Evolutionary conservation across 2,329 filamentous ascomycete genomes (phyloP).

Genomic region (Purpureocillium lavendulum): DNA sequence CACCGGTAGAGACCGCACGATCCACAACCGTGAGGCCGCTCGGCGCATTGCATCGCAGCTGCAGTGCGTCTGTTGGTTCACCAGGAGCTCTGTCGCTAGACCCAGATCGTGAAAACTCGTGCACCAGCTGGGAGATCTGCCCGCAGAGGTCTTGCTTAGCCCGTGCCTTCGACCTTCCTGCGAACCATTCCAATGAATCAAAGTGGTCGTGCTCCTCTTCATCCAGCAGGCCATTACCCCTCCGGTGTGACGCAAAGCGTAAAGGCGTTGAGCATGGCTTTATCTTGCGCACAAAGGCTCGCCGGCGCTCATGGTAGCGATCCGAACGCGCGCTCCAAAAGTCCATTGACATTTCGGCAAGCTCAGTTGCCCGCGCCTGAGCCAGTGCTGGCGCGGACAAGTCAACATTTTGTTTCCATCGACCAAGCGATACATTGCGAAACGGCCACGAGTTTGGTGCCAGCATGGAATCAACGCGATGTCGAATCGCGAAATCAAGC

Average conservation of each 20-base stretch:
- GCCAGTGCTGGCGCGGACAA: constrained; percentile 21
- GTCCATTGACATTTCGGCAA: constrained; percentile 31
- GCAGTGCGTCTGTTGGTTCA: too few relatives aligned
- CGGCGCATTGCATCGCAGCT: too few relatives aligned
- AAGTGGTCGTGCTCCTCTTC: constrained; percentile 30
- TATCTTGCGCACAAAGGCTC: constrained; percentile 30
- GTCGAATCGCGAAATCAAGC: constrained; percentile 25
- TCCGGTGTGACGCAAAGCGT: constrained; percentile 28
- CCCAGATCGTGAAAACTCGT: too few relatives aligned
- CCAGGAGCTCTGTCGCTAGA: too few relatives aligned
- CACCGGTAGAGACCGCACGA: too few relatives aligned
- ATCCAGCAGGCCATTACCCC: constrained; percentile 11
- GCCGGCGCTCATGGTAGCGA: constrained; percentile 28
- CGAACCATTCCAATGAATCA: constrained; percentile 16
- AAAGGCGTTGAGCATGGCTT: constrained; percentile 26
- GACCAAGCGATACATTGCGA: background rate
- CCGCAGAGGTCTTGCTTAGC: too few relatives aligned
- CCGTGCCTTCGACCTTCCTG: constrained; percentile 2
- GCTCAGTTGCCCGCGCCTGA: constrained; percentile 23
- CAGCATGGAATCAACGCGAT: constrained; percentile 21
- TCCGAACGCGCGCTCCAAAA: constrained; percentile 28
- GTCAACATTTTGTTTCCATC: constrained; percentile 27
- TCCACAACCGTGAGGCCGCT: too few relatives aligned
- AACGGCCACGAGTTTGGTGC: background rate
- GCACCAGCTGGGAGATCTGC: too few relatives aligned